Evolutionary conservation across 805 yeast species (phyloP).

Genomic region (Ogataea allantospora): DNA sequence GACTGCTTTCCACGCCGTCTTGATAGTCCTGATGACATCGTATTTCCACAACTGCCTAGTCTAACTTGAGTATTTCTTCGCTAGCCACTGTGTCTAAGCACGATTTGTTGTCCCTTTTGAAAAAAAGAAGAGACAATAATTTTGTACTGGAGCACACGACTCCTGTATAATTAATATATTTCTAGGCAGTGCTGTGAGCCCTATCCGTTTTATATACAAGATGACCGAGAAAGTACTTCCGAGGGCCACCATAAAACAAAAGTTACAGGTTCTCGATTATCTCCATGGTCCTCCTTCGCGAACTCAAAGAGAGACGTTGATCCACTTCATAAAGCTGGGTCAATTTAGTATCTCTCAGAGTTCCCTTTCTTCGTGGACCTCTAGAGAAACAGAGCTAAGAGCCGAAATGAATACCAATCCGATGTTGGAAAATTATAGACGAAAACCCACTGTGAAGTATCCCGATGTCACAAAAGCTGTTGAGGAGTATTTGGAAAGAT

Average conservation of each 20-base stretch:
- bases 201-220: neutral
- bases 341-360: constrained; percentile 36
- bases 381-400: constrained; percentile 28
- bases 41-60: no score
- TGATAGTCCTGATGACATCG: constrained; percentile 59
- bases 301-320: constrained; percentile 29
- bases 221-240: constrained; percentile 23
- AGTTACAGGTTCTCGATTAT: constrained; percentile 34
- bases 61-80: no score
- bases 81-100: neutral
- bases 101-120: constrained; percentile 12
- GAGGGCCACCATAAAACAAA: constrained; percentile 33
- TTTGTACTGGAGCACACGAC: constrained; percentile 6
- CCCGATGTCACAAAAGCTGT: constrained; percentile 35
- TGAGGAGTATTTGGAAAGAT: constrained; percentile 26
- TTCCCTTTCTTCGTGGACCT: constrained; percentile 35
- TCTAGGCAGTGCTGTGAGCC: constrained; percentile 1
- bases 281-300: constrained; percentile 31
- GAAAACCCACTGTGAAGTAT: constrained; percentile 34
- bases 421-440: constrained; percentile 27
- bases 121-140: constrained; percentile 2
- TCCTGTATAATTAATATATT: neutral
- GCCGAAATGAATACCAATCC: constrained; percentile 27
- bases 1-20: constrained; percentile 58
- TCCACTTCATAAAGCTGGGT: constrained; percentile 23